phyloP scores from a whole-genome alignment of 441 rosid species.

The Populus hybrid region DNA sequence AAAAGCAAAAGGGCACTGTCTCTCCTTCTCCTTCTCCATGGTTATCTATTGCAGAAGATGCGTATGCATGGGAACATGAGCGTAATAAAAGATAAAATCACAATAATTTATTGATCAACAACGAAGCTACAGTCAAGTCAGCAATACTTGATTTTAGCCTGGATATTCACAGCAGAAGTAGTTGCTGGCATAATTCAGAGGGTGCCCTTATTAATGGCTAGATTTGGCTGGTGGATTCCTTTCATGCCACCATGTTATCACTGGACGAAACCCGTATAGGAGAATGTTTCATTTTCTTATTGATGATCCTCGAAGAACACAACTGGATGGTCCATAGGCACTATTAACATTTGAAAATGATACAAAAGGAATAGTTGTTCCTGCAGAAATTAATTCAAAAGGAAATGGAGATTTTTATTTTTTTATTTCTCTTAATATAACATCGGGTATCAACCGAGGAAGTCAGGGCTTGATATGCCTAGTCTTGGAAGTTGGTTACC shows the following conservation, averaged over 20 bases:
- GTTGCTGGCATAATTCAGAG: neutral
- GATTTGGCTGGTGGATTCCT: neutral
- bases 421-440: too few relatives aligned
- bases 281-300: conserved; percentile 53
- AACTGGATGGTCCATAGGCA: conserved; percentile 40
- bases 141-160: neutral
- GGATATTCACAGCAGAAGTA: neutral
- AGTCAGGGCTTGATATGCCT: conserved; percentile 12
- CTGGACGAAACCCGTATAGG: neutral
- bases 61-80: neutral
- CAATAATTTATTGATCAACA: neutral
- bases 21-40: neutral
- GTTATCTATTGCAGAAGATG: too few relatives aligned
- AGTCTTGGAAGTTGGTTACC: conserved; percentile 21
- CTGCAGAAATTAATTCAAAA: neutral
- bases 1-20: neutral
- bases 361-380: conserved; percentile 23
- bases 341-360: conserved; percentile 26
- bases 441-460: neutral
- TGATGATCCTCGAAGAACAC: conserved; percentile 37
- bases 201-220: neutral
- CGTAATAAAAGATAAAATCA: neutral
- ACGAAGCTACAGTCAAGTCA: too few relatives aligned
- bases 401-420: neutral
- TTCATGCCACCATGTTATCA: neutral